Evolutionary conservation across 2,329 filamentous ascomycete genomes (phyloP).

Genomic region (Coleophoma crateriformis): DNA sequence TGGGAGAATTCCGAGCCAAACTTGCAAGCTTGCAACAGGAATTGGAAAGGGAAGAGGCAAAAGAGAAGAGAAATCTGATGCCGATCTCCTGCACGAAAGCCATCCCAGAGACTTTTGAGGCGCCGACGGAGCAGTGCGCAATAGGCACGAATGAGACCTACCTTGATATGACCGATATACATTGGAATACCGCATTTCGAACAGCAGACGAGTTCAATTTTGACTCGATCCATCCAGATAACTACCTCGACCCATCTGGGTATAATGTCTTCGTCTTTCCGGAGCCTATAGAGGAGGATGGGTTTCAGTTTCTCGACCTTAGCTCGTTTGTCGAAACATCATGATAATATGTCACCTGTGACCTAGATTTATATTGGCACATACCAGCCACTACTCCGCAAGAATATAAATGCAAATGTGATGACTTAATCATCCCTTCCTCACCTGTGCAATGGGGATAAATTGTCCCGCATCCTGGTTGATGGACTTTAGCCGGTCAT

Average conservation of each 20-base stretch:
- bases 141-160: neutral
- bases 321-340: neutral
- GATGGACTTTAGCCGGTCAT: no score
- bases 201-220: no score
- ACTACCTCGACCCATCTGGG: neutral
- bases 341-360: no score
- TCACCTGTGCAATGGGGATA: no score
- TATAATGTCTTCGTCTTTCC: neutral
- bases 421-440: no score
- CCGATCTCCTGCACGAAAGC: neutral
- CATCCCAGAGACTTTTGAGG: neutral
- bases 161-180: neutral
- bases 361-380: no score
- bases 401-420: no score
- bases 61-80: neutral
- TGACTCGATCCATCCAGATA: no score
- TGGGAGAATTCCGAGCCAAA: constrained; percentile 37
- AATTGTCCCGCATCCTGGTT: no score
- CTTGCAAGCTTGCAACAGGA: neutral
- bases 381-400: no score
- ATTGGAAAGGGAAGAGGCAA: no score
- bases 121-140: neutral
- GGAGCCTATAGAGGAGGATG: neutral
- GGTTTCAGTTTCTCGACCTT: neutral
- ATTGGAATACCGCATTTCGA: neutral